Conservation (phyloP, 169 alveolate species). For the Pseudocohnilembus persalinus region DNA sequence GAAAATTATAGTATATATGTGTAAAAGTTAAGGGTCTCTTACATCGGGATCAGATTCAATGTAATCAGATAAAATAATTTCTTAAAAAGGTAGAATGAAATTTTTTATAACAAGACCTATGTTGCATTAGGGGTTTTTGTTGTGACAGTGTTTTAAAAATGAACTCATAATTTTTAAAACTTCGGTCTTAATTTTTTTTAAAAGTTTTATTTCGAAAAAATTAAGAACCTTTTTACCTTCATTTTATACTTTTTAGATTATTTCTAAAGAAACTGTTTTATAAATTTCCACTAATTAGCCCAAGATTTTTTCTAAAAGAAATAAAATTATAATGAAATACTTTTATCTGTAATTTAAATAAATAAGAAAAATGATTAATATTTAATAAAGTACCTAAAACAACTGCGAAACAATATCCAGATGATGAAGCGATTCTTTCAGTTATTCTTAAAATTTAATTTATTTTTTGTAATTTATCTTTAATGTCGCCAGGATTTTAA, state of each 20-base stretch:
- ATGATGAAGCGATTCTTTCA: not conserved
- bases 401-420: not conserved
- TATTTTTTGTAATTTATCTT: not conserved
- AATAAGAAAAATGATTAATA: too few relatives aligned
- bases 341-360: too few relatives aligned
- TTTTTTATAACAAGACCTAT: conserved; percentile 47
- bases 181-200: conserved; percentile 70
- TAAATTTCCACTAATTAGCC: conserved; percentile 43
- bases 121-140: conserved; percentile 4
- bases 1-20: conserved; percentile 62
- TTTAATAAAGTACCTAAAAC: not conserved
- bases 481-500: too few relatives aligned
- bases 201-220: conserved; percentile 48
- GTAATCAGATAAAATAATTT: conserved; percentile 62
- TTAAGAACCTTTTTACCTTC: conserved; percentile 54
- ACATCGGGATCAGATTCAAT: conserved; percentile 56
- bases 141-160: conserved; percentile 50
- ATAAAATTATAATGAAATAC: too few relatives aligned
- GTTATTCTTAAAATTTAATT: too few relatives aligned
- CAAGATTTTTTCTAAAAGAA: not conserved
- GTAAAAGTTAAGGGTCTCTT: conserved; percentile 81
- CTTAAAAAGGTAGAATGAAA: conserved; percentile 57
- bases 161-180: conserved; percentile 68
- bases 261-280: conserved; percentile 68
- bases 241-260: conserved; percentile 66